These are phyloP conservation scores for Cutaneotrichosporon arboriforme DNA, from an alignment of 1,284 basidiomycete species.

Conservation along the genomic window DNA sequence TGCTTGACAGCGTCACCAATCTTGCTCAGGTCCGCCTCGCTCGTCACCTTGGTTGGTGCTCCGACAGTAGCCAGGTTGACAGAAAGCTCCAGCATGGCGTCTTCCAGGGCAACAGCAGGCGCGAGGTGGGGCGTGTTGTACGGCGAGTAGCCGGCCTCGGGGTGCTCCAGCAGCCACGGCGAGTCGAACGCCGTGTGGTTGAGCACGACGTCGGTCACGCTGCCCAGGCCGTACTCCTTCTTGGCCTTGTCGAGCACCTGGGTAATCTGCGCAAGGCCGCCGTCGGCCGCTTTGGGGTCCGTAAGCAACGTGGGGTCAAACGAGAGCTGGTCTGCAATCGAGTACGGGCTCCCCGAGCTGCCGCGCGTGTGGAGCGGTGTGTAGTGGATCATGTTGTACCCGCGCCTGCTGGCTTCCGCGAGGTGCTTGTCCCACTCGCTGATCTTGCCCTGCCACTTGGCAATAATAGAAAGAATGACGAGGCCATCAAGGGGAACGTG, in stretches of 20 bases:
- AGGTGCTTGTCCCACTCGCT: constrained; percentile 71
- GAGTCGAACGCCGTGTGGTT: constrained; percentile 94
- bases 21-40: constrained; percentile 61
- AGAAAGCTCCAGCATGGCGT: constrained; percentile 75
- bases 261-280: constrained; percentile 49
- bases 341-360: constrained; percentile 82
- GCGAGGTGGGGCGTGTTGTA: constrained; percentile 81
- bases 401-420: constrained; percentile 71
- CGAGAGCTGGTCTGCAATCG: constrained; percentile 73
- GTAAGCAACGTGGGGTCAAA: constrained; percentile 73
- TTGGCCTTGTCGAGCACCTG: constrained; percentile 63
- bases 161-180: constrained; percentile 83
- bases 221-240: constrained; percentile 78
- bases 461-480: constrained; percentile 78
- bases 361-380: constrained; percentile 87
- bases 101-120: constrained; percentile 81
- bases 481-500: constrained; percentile 73
- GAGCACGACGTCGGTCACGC: constrained; percentile 85
- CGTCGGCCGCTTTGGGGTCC: constrained; percentile 53
- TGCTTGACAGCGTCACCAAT: constrained; percentile 62
- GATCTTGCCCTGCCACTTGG: constrained; percentile 92
- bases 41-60: constrained; percentile 60
- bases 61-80: constrained; percentile 58
- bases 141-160: constrained; percentile 87
- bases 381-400: constrained; percentile 95